A percentile compares a stretch with the other conserved stretches of the same genome.
These are phyloP conservation scores for Termitomyces sp. DNA, from an alignment of 1,284 basidiomycete genomes.

Conservation along the genomic window DNA sequence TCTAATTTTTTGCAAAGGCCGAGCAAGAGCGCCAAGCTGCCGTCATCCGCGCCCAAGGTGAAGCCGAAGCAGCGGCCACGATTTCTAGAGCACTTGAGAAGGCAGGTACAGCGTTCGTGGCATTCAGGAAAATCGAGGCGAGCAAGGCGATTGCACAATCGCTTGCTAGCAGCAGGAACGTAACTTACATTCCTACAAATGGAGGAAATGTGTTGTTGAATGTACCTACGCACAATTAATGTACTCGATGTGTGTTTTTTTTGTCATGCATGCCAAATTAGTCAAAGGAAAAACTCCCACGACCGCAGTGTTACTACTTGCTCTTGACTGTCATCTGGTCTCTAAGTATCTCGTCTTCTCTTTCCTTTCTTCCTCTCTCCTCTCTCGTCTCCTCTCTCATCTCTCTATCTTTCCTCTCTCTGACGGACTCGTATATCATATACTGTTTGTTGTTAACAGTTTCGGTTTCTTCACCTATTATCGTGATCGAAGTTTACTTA, in stretches of 20 bases:
- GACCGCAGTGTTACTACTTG: conserved; percentile 27
- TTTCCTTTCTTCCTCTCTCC: conserved; percentile 39
- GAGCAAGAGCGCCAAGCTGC: conserved; percentile 99
- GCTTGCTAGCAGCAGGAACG: conserved; percentile 74
- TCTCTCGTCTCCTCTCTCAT: conserved; percentile 36
- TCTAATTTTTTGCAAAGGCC: conserved; percentile 48
- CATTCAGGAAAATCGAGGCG: conserved; percentile 95
- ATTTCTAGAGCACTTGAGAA: conserved; percentile 91
- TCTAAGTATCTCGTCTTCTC: conserved; percentile 42
- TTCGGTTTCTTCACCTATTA: conserved; percentile 27
- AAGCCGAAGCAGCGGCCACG: conserved; percentile 93
- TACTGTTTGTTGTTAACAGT: conserved; percentile 44
- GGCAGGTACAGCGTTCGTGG: conserved; percentile 94
- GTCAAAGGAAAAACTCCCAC: conserved; percentile 21
- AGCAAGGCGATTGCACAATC: conserved; percentile 93
- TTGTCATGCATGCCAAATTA: neutral
- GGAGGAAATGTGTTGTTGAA: conserved; percentile 79
- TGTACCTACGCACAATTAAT: conserved; percentile 56
- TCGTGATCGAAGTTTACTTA: conserved; percentile 23
- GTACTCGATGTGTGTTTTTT: neutral
- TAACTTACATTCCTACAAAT: conserved; percentile 82
- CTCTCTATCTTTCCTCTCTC: conserved; percentile 38
- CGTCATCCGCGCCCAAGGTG: conserved; percentile 97
- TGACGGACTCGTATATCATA: conserved; percentile 48
- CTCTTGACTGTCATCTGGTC: conserved; percentile 41